Base-by-base conservation (phyloP, 768 basidiomycete genomes). In the Lactarius hatsudake region DNA sequence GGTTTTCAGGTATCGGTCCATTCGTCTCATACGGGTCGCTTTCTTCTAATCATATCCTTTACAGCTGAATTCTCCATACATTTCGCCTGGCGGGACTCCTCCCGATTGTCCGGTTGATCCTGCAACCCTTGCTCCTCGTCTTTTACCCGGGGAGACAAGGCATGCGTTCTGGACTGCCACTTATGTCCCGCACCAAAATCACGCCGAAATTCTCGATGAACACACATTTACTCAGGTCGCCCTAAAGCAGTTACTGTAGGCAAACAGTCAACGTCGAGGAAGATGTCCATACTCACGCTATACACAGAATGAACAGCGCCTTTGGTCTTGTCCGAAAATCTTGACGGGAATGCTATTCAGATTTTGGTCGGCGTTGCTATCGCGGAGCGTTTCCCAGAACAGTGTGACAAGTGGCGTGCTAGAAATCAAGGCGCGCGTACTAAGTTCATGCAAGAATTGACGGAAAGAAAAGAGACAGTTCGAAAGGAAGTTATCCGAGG, bases 1-100 rank as follows among this genome's bases (percentile, higher is more conserved):
- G 85, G 85, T 0, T 86, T 86, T 71, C 76, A 73, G 69, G 86
- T 85, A 71, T 75, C 58, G 15, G 59, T 5, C 17, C 4, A 1
- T 17, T 10, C 18, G 10, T 34, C 18, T 38, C n/a, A 17, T 28
- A 26, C 26, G 23, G 5, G 18, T 36, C 30, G 23, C 12, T 48
- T 15, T 5, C 30, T 1, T n/a, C n/a, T 18, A 17, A 17, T 62
- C 43, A 48, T 10, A 58, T 51, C 15, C 13, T 1, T 57, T 32
- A 6, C 40, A 66, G 65, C 48, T 62, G 54, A 56, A 48, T 2
- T 66, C 65, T 7, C 61, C 34, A 18, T 30, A 57, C 30, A 30
- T 48, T 32, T 43, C 26, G 26, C 34, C 59, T 5, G 6, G 13
- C 23, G 34, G 58, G n/a, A 3, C 13, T 30, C 34, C 55, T 36